These are phyloP conservation scores for Peronospora destructor DNA, from an alignment of 352 stramenopile species.

Conservation along the genomic window DNA sequence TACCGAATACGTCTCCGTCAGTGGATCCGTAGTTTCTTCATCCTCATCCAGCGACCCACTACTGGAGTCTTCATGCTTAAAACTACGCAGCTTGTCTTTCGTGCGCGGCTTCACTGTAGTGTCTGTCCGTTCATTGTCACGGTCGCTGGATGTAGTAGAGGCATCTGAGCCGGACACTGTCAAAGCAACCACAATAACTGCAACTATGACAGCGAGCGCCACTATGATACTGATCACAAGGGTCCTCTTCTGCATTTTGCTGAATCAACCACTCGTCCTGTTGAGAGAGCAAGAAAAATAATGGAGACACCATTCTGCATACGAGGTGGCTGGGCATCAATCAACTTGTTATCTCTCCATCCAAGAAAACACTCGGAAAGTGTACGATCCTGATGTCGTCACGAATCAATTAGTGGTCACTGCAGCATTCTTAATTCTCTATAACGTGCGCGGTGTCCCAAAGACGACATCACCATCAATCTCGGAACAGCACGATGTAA, in stretches of 20 bases:
- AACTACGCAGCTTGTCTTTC: constrained; percentile 15
- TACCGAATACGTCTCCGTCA: constrained; percentile 37
- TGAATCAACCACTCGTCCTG: neutral
- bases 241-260: constrained; percentile 21
- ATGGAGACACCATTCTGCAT: constrained; percentile 1
- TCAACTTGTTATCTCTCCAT: constrained; percentile 1
- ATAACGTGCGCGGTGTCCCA: constrained; percentile 3
- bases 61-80: constrained; percentile 21
- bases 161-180: constrained; percentile 29
- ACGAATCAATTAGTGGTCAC: neutral
- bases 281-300: constrained; percentile 13
- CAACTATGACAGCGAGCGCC: constrained; percentile 39
- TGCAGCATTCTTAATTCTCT: constrained; percentile 13
- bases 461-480: neutral
- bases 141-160: constrained; percentile 15
- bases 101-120: neutral
- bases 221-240: constrained; percentile 33
- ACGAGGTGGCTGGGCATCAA: constrained; percentile 6
- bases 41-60: constrained; percentile 19
- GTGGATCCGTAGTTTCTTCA: constrained; percentile 29
- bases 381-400: neutral
- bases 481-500: neutral
- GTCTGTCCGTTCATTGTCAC: constrained; percentile 4
- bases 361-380: constrained; percentile 3
- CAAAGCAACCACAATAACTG: constrained; percentile 37